Percentiles rank a stretch among this genome's conserved stretches.
phyloP scores from a whole-genome alignment of 2,329 filamentous ascomycete genomes.

The Aspergillus latus region DNA sequence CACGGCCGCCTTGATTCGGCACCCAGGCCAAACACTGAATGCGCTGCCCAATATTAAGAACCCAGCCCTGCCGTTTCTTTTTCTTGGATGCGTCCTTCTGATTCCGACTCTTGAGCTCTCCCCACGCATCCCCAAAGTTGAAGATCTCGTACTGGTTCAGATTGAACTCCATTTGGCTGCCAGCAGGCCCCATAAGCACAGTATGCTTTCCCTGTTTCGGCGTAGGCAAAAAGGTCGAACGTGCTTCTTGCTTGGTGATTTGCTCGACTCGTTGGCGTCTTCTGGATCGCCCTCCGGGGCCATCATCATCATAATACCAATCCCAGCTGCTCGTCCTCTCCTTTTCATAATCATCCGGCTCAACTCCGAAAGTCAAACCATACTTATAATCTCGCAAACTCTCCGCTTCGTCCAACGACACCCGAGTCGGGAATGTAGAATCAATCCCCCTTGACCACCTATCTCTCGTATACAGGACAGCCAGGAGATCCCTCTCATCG shows the following conservation, averaged over 20 bases:
- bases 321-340: conserved; percentile 51
- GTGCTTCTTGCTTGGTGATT: conserved; percentile 40
- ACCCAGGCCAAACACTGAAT: conserved; percentile 53
- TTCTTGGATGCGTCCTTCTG: conserved; percentile 6
- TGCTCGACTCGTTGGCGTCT: conserved; percentile 40
- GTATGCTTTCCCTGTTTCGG: conserved; percentile 35
- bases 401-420: conserved; percentile 33
- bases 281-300: conserved; percentile 44
- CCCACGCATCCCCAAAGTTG: conserved; percentile 50
- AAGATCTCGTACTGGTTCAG: conserved; percentile 46
- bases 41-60: conserved; percentile 57
- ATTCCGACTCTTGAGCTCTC: conserved; percentile 15
- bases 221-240: conserved; percentile 44
- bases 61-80: conserved; percentile 49
- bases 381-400: conserved; percentile 38
- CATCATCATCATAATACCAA: conserved; percentile 51
- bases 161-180: conserved; percentile 44
- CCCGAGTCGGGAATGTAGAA: conserved; percentile 52
- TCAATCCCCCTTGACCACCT: conserved; percentile 51
- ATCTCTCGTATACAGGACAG: conserved; percentile 50
- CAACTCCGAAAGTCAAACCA: conserved; percentile 45
- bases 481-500: conserved; percentile 49
- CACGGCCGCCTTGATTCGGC: conserved; percentile 44
- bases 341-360: conserved; percentile 40
- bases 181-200: conserved; percentile 53